These are phyloP conservation scores for Gorgonomyces haynaldii DNA, from an alignment of 192 early-diverging fungal genomes.

Conservation along the genomic window DNA sequence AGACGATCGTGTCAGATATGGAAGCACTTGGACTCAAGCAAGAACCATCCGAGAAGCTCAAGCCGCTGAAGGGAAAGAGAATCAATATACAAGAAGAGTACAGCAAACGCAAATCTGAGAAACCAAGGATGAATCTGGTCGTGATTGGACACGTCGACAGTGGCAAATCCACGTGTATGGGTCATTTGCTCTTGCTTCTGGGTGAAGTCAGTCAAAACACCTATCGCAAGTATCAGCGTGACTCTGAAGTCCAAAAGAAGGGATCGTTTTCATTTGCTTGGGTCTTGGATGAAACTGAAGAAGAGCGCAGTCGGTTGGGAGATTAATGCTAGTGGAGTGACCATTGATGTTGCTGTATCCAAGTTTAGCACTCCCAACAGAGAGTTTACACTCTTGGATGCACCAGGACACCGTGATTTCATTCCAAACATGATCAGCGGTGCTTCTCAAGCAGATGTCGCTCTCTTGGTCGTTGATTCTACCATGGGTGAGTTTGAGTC, in stretches of 20 bases:
- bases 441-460: constrained; percentile 87
- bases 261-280: constrained; percentile 94
- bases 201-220: constrained; percentile 83
- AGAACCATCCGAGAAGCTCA: too few relatives aligned
- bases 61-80: too few relatives aligned
- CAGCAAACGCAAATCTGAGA: constrained; percentile 51
- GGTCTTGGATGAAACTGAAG: constrained; percentile 93
- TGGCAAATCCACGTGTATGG: constrained; percentile 95
- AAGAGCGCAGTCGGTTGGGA: constrained; percentile 63
- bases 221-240: constrained; percentile 77
- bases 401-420: constrained; percentile 96
- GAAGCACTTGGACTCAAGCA: constrained; percentile 16
- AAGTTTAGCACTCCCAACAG: constrained; percentile 72
- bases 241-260: constrained; percentile 88
- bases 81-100: constrained; percentile 62
- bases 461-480: constrained; percentile 85
- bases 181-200: constrained; percentile 77
- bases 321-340: constrained; percentile 62
- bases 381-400: constrained; percentile 82
- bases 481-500: constrained; percentile 85
- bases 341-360: constrained; percentile 89
- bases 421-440: constrained; percentile 99
- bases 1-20: constrained; percentile 10
- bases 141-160: constrained; percentile 95
- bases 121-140: constrained; percentile 70